phyloP scores from a whole-genome alignment of 331 rosid species.

The Telfairia occidentalis region DNA sequence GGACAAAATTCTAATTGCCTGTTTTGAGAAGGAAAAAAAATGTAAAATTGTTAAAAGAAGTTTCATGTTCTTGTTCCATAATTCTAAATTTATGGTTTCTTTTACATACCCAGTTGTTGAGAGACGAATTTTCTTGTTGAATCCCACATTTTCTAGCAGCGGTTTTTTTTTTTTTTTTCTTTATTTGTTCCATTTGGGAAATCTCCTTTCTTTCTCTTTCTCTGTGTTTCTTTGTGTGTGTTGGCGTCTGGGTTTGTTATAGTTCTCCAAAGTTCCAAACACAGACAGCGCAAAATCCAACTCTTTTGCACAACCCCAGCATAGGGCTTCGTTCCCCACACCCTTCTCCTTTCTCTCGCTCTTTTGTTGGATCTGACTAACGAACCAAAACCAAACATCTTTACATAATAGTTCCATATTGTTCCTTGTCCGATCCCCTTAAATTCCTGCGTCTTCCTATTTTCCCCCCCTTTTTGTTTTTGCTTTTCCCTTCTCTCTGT shows the following conservation, averaged over 20 bases:
- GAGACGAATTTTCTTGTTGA: neutral
- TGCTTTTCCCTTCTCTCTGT: neutral
- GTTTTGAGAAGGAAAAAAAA: neutral
- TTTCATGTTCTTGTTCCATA: slow-evolving; percentile 4
- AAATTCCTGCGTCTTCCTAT: slow-evolving; percentile 9
- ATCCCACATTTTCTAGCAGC: neutral
- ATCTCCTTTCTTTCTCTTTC: neutral
- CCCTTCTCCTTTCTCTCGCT: slow-evolving; percentile 18
- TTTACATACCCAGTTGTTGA: neutral
- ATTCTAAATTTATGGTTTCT: neutral
- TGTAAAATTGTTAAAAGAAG: neutral
- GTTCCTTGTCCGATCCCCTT: slow-evolving; percentile 29
- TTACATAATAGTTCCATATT: slow-evolving; percentile 18
- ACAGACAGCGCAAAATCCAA: slow-evolving; percentile 48
- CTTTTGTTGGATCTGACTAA: slow-evolving; percentile 56
- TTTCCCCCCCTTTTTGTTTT: neutral
- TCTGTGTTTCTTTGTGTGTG: neutral
- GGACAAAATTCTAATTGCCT: neutral
- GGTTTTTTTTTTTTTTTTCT: neutral
- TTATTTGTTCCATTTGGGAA: neutral
- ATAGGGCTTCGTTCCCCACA: slow-evolving; percentile 57
- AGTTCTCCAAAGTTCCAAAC: neutral
- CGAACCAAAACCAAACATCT: slow-evolving; percentile 20
- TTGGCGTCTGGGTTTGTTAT: slow-evolving; percentile 4
- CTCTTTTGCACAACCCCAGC: slow-evolving; percentile 33